These are phyloP conservation scores for Leccinellum rugosiceps DNA, from an alignment of 768 basidiomycete species.

Conservation along the genomic window DNA sequence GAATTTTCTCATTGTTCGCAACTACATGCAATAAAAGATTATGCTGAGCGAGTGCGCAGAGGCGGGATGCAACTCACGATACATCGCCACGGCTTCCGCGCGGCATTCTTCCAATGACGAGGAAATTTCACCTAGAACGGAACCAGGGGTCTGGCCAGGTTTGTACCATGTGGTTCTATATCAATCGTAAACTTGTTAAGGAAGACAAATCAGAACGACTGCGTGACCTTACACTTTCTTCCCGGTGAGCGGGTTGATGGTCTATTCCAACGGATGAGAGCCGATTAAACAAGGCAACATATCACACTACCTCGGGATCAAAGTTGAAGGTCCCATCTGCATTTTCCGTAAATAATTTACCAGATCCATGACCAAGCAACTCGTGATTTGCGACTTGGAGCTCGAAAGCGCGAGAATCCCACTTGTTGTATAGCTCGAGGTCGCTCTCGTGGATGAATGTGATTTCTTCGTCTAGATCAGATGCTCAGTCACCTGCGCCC, in stretches of 20 bases:
- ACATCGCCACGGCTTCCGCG: slow-evolving; percentile 85
- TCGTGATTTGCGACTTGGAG: slow-evolving; percentile 92
- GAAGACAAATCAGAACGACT: neutral
- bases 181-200: neutral
- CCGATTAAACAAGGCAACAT: neutral
- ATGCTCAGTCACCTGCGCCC: neutral
- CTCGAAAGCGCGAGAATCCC: slow-evolving; percentile 79
- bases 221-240: slow-evolving; percentile 54
- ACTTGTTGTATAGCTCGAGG: slow-evolving; percentile 65
- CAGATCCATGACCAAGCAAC: slow-evolving; percentile 80
- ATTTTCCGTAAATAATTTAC: slow-evolving; percentile 77
- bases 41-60: neutral
- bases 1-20: slow-evolving; percentile 69
- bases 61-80: slow-evolving; percentile 45
- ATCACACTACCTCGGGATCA: slow-evolving; percentile 56
- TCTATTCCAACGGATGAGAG: slow-evolving; percentile 36
- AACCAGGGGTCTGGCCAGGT: slow-evolving; percentile 78
- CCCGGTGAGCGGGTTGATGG: slow-evolving; percentile 80
- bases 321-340: slow-evolving; percentile 80
- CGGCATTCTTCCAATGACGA: slow-evolving; percentile 93
- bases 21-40: slow-evolving; percentile 38
- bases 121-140: slow-evolving; percentile 82
- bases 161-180: slow-evolving; percentile 81
- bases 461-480: slow-evolving; percentile 58
- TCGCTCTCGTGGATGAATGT: slow-evolving; percentile 85